These are phyloP conservation scores for Camellia japonica DNA, from an alignment of 148 eudicot genomes.

Conservation along the genomic window DNA sequence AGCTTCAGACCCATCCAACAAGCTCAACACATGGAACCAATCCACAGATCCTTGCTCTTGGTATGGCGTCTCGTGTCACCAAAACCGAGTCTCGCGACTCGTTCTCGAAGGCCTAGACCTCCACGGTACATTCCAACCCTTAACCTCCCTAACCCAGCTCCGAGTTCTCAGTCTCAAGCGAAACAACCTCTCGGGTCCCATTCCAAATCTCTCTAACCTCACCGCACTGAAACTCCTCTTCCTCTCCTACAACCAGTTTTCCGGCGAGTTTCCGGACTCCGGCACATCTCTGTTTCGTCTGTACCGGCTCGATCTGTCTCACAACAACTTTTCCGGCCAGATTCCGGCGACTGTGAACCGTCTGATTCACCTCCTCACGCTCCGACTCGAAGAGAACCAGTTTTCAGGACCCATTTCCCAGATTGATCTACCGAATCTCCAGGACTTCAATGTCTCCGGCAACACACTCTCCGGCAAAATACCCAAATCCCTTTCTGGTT, in stretches of 20 bases:
- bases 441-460: conserved; percentile 62
- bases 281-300: conserved; percentile 35
- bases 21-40: conserved; percentile 43
- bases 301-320: conserved; percentile 70
- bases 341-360: conserved; percentile 36
- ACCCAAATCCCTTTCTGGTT: conserved; percentile 41
- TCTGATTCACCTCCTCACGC: conserved; percentile 48
- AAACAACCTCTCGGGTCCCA: conserved; percentile 48
- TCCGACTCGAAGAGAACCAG: conserved; percentile 48
- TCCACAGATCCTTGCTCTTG: conserved; percentile 43
- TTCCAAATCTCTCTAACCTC: conserved; percentile 60
- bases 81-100: conserved; percentile 54
- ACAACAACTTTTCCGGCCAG: conserved; percentile 48
- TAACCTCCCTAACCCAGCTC: conserved; percentile 49
- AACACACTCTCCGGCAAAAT: conserved; percentile 49
- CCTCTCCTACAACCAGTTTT: conserved; percentile 50
- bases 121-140: conserved; percentile 30
- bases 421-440: conserved; percentile 29
- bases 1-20: conserved; percentile 33
- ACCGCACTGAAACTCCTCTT: conserved; percentile 51
- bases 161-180: conserved; percentile 60
- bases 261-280: conserved; percentile 51
- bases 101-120: conserved; percentile 62
- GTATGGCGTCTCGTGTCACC: conserved; percentile 54
- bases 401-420: conserved; percentile 45